Base-by-base conservation (phyloP, 371 early-diverging fungal species). In the Lichtheimia corymbifera region DNA sequence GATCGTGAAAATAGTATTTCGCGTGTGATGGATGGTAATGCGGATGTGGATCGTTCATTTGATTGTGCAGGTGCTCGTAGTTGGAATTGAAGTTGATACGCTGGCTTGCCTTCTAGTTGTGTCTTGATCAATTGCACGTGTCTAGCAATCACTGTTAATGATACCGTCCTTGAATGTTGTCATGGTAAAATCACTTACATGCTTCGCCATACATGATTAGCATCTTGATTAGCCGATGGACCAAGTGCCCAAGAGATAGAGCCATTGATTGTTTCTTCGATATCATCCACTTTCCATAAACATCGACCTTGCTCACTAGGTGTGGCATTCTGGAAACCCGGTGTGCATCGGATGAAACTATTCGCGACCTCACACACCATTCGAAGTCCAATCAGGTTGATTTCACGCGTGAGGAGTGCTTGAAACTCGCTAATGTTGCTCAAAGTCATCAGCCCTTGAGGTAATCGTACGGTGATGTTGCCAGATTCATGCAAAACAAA, bases 301-400 rank as follows among this genome's bases (percentile, higher is more conserved):
- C 64, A 67, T 25, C 62, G 64, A 7, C 54, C 58, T 41, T 73
- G 66, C 15, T 72, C 70, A 30, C 67, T 74, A n/a, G 55, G 61
- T 0, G 60, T 55, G 3, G 65, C 64, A 11, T 27, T 25, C 43
- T 67, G 45, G 52, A 67, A 70, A 12, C 30, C 35, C 0, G 35
- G 30, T 24, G 70, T 50, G 11, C 62, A 45, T 57, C 61, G 61
- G 15, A 81, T 66, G 15, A 76, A 55, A 30, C 72, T 73, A 56
- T 81, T 81, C n/a, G 76, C 77, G 35, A 67, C 71, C 47, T 78
- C 72, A 53, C 82, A 81, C 18, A 76, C 73, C 43, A 64, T 67
- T 4, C 64, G 65, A 5, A 81, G 67, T 47, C 74, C 76, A 22
- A 81, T 70, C 42, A 81, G 56, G 42, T 76, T 81, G 41, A 81